Conservation (phyloP, 345 rosid genomes). For the Citrus trifoliata region DNA sequence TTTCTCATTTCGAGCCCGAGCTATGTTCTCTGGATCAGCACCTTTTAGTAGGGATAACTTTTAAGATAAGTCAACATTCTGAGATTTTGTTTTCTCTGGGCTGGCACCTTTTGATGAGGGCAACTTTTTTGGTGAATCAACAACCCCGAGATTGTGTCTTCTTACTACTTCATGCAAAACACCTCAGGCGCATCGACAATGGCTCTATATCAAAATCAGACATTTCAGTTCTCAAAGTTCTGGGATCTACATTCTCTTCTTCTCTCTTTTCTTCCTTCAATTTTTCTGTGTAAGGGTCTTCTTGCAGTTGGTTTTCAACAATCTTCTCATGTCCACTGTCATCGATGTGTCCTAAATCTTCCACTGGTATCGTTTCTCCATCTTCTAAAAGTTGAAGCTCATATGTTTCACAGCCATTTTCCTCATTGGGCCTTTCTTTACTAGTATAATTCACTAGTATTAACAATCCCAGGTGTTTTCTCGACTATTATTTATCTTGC, state of each 20-base stretch:
- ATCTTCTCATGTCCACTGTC: neutral
- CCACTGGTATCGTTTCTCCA: conserved; percentile 13
- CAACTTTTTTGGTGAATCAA: conserved; percentile 1
- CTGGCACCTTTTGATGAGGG: neutral
- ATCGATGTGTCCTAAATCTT: conserved; percentile 1
- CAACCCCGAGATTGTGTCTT: neutral
- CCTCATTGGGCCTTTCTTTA: neutral
- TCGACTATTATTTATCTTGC: neutral
- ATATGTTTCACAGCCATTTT: neutral
- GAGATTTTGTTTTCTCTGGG: neutral
- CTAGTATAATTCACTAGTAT: neutral
- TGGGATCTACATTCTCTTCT: neutral
- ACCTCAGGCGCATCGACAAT: neutral
- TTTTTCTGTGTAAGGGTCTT: neutral
- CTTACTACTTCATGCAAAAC: neutral
- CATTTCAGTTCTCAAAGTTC: conserved; percentile 4
- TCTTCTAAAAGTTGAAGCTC: neutral
- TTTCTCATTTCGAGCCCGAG: neutral
- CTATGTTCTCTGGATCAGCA: neutral
- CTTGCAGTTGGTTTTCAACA: too few species aligned
- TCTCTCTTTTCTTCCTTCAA: conserved; percentile 1
- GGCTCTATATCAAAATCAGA: conserved; percentile 20
- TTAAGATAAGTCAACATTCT: neutral
- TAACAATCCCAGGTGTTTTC: neutral
- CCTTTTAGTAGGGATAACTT: conserved; percentile 4